Base-by-base conservation (phyloP, 2,329 filamentous ascomycete species). In the Fusarium sp. region DNA sequence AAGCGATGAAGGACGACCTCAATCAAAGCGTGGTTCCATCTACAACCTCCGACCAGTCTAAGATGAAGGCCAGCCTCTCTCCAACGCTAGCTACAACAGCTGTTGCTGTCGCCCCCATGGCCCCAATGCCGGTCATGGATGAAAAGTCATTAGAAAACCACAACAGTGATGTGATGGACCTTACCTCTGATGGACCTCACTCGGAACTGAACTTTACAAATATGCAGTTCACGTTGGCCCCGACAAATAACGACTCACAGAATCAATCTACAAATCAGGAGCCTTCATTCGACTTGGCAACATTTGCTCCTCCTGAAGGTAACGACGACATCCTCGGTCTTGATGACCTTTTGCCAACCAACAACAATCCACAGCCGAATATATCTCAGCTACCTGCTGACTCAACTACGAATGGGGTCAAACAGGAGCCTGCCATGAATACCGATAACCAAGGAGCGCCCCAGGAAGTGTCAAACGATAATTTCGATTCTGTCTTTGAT, bases 161-260 rank as follows among this genome's bases (percentile, higher is more conserved):
- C n/a, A 72, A 63, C 45, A 61, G 30, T 30, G 48, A 61, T 8
- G 66, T 71, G 23, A 67, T 71, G 55, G 72, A 71, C 20, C 55
- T 71, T 6, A 51, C 72, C 1, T 63, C 60, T 4, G 68, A 64
- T 25, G 69, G 69, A 11, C 57, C 69, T 21, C 55, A 78, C 48
- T 75, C 81, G n/a, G 82, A 83, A 54, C 79, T 84, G 10, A 83
- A 83, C 65, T 88, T 88, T 69, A 88, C 86, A 16, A 81, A 88
- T 66, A 88, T 88, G 85, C 82, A 85, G 37, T 88, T 88, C 68
- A 83, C 84, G 0, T 78, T 88, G 7, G 86, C 84, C 3, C 83
- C 85, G 1, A 66, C 81, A 11, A 79, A 77, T 50, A 76, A 76
- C 59, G 69, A 79, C 21, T 68, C 58, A 30, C 74, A 77, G 46